These are phyloP conservation scores for Helminthosporium solani DNA, from an alignment of 2,329 filamentous ascomycete genomes.

Conservation along the genomic window DNA sequence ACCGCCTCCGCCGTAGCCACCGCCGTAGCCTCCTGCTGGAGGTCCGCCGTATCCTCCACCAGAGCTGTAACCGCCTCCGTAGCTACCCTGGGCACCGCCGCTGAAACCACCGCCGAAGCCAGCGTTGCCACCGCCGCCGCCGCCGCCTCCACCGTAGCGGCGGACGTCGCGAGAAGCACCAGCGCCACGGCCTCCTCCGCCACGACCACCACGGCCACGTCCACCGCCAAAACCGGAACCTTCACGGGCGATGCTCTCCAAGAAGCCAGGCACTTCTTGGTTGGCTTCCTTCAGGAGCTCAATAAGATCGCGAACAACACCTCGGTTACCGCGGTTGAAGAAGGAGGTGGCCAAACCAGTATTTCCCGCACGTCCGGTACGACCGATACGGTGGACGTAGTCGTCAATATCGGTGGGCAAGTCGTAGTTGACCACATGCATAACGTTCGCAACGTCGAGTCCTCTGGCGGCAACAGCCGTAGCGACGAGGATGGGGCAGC, in stretches of 20 bases:
- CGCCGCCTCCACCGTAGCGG: conserved; percentile 55
- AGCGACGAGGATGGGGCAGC: conserved; percentile 94
- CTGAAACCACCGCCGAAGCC: conserved; percentile 44
- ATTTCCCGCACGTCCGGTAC: conserved; percentile 99
- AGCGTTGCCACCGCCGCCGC: conserved; percentile 55
- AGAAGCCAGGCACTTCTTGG: conserved; percentile 90
- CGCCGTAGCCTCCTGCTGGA: conserved; percentile 54
- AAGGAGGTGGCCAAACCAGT: conserved; percentile 97
- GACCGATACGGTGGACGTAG: conserved; percentile 98
- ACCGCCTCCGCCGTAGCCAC: conserved; percentile 51
- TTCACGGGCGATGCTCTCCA: conserved; percentile 97
- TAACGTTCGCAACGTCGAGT: conserved; percentile 94
- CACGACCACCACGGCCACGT: conserved; percentile 60
- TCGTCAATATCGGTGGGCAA: conserved; percentile 98
- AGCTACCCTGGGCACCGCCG: conserved; percentile 50
- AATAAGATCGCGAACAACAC: conserved; percentile 92
- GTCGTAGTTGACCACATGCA: conserved; percentile 98
- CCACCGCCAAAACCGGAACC: conserved; percentile 77
- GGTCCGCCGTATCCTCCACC: conserved; percentile 42
- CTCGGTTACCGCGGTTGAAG: conserved; percentile 99
- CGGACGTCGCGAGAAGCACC: conserved; percentile 84
- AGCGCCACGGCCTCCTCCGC: conserved; percentile 71
- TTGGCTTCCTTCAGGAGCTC: conserved; percentile 99
- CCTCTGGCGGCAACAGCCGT: conserved; percentile 90
- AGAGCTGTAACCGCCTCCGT: conserved; percentile 59